A percentile compares a stretch with the other conserved stretches of the same genome.
Conservation (phyloP, 176 grass and related monocot genomes). For the Triticum urartu region DNA sequence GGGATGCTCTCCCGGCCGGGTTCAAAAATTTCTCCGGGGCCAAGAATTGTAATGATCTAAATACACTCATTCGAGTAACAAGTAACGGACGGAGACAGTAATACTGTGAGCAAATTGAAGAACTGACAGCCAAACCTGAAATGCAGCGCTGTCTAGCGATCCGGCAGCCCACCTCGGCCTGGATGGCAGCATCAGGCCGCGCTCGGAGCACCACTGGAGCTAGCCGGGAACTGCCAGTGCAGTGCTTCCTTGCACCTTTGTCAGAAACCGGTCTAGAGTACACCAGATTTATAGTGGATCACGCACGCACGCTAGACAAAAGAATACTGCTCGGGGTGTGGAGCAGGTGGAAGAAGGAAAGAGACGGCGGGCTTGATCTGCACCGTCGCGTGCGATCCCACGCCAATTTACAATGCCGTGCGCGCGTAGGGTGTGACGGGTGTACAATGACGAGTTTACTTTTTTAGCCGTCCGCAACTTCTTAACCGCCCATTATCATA, state of each 20-base stretch:
- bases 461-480: not conserved
- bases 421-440: not conserved
- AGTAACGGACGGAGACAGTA: no score
- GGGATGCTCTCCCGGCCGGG: not conserved
- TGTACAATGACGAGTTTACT: no score
- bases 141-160: no score
- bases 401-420: not conserved
- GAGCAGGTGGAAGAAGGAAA: slow-evolving; percentile 34
- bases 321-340: not conserved
- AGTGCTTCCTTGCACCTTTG: not conserved
- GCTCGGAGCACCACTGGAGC: not conserved
- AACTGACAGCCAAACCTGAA: no score
- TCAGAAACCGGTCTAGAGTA: not conserved
- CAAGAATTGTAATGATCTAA: no score
- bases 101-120: no score
- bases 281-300: slow-evolving; percentile 24
- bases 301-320: not conserved
- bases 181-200: slow-evolving; percentile 34
- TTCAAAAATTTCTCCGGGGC: not conserved
- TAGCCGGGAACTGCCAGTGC: not conserved
- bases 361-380: slow-evolving; percentile 10
- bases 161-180: slow-evolving; percentile 30
- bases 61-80: no score
- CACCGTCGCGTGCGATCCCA: slow-evolving; percentile 30
- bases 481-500: not conserved